Evolutionary conservation across 108 stramenopile genomes (phyloP).

Genomic region (Skeletonema marinoi): DNA sequence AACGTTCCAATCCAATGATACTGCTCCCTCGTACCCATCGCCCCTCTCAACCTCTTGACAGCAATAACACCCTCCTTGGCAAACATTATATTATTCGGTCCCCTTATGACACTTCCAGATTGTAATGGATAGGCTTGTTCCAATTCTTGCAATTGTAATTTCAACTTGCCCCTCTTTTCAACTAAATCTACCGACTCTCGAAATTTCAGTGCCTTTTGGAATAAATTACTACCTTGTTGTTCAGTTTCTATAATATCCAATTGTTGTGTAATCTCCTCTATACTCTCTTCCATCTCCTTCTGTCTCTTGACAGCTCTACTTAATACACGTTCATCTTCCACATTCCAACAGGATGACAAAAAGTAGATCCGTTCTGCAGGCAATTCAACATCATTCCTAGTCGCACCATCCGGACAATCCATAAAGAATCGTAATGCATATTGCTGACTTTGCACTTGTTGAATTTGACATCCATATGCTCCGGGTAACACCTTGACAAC

Average conservation of each 20-base stretch:
- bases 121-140: conserved; percentile 37
- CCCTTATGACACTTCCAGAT: conserved; percentile 3
- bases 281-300: background rate
- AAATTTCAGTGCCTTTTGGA: conserved; percentile 21
- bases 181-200: conserved; percentile 24
- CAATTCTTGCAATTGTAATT: conserved; percentile 21
- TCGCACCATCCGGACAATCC: conserved; percentile 37
- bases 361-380: conserved; percentile 36
- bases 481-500: conserved; percentile 22
- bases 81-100: conserved; percentile 43
- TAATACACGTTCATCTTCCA: background rate
- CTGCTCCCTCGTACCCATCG: conserved; percentile 42
- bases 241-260: background rate
- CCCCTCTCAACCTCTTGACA: conserved; percentile 41
- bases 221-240: background rate
- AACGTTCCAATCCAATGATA: conserved; percentile 51
- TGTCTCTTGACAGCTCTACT: background rate
- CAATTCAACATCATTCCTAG: conserved; percentile 29
- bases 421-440: conserved; percentile 35
- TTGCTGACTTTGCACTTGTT: conserved; percentile 15
- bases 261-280: conserved; percentile 3
- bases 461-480: conserved; percentile 24
- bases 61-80: conserved; percentile 44
- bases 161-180: conserved; percentile 14
- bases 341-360: conserved; percentile 17